Percentiles rank a stretch among this genome's conserved stretches.
These are phyloP conservation scores for Alternaria viburni DNA, from an alignment of 2,329 filamentous ascomycete genomes.

Conservation along the genomic window DNA sequence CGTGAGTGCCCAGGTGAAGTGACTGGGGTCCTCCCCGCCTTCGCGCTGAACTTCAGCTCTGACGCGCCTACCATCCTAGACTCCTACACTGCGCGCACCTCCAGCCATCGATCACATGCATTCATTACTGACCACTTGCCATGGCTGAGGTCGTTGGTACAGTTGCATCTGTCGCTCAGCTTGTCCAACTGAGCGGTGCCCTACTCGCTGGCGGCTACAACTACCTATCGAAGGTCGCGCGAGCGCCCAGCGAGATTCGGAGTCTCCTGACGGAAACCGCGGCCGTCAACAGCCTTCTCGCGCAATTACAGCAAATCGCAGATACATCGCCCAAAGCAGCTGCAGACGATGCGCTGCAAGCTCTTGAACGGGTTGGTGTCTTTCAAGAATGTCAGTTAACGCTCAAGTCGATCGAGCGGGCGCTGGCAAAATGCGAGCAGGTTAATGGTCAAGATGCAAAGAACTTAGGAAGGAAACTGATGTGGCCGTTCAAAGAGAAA, in stretches of 20 bases:
- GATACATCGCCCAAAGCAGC: neutral
- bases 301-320: conserved; percentile 6
- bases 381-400: conserved; percentile 5
- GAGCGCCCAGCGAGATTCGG: conserved; percentile 14
- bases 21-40: neutral
- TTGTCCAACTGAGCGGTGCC: conserved; percentile 8
- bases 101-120: neutral
- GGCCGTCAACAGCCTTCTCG: conserved; percentile 16
- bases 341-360: conserved; percentile 1
- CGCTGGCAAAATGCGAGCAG: conserved; percentile 10
- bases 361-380: neutral
- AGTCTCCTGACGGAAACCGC: conserved; percentile 14
- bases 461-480: conserved; percentile 6
- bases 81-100: neutral
- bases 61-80: neutral
- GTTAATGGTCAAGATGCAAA: conserved; percentile 6
- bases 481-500: conserved; percentile 20
- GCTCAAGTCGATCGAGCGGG: conserved; percentile 6
- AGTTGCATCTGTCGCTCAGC: conserved; percentile 12
- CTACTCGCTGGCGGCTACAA: conserved; percentile 16
- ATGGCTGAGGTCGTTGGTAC: conserved; percentile 8
- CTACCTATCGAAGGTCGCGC: conserved; percentile 13
- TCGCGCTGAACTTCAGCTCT: neutral
- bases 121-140: rapidly evolving
- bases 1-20: too few species aligned